Percentiles rank a stretch among this genome's conserved stretches.
phyloP scores from a whole-genome alignment of 176 grass and related monocot species.

The Puya raimondii region DNA sequence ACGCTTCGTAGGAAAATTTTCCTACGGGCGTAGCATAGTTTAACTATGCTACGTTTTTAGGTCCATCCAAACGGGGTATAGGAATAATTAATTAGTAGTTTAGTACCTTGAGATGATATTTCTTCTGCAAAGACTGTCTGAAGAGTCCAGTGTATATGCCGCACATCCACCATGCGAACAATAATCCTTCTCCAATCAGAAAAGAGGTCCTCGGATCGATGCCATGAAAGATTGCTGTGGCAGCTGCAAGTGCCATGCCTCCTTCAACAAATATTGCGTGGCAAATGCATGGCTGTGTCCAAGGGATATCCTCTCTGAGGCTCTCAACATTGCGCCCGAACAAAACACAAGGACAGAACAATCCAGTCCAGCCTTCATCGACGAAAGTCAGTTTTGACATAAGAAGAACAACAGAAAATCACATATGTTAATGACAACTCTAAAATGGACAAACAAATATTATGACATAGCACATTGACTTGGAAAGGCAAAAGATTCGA shows the following conservation, averaged over 20 bases:
- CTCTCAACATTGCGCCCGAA: constrained; percentile 56
- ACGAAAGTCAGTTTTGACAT: neutral
- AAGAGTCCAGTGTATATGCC: constrained; percentile 29
- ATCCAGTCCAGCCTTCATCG: constrained; percentile 42
- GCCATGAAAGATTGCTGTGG: constrained; percentile 43
- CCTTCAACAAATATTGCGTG: constrained; percentile 62
- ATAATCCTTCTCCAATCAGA: constrained; percentile 48
- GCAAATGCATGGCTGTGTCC: constrained; percentile 50
- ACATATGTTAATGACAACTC: neutral
- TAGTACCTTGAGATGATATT: constrained; percentile 65
- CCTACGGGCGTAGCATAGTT: no score
- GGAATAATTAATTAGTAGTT: neutral
- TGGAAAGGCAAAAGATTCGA: no score
- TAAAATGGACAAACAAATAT: neutral
- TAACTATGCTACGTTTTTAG: no score
- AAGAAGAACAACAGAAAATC: neutral
- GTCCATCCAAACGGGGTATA: no score
- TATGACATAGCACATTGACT: no score
- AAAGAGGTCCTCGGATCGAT: constrained; percentile 40
- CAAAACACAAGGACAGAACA: constrained; percentile 64
- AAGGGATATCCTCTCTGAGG: constrained; percentile 45
- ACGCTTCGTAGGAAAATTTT: no score
- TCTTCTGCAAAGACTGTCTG: constrained; percentile 37
- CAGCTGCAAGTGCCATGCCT: constrained; percentile 48
- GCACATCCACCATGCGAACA: constrained; percentile 53